Base-by-base conservation (phyloP, 2,329 filamentous ascomycete genomes). In the Canariomyces notabilis region DNA sequence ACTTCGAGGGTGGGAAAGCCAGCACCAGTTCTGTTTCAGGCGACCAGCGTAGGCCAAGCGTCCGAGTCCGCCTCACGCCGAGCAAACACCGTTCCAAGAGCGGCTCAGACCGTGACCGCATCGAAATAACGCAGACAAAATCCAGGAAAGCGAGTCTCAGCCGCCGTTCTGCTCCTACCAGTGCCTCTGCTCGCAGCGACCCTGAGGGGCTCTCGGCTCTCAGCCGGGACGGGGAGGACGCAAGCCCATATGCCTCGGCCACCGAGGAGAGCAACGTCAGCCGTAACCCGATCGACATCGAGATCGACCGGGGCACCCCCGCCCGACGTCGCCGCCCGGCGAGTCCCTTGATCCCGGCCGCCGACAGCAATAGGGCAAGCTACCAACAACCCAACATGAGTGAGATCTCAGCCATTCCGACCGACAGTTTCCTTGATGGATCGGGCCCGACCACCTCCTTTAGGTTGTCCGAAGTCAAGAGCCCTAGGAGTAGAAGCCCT, bases 41-140 rank as follows among this genome's bases (percentile, higher is more conserved):
- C 58, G 73, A 74, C 57, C 77, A 81, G 57, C 83, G 85, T 58
- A 83, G 86, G 57, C 89, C 90, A 11, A 95, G 89, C 64, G 88
- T 96, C 44, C 79, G 78, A 61, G 75, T 86, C 67, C 78, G 81
- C 68, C 77, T 95, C 52, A 94, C 88, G 12, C 90, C 90, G 22
- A 59, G 56, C 49, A 56, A 56, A 26, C 52, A 56, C 46, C 52
- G 53, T 12, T 89, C 86, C 58, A 83, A 80, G 64, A 80, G 76
- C 63, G 69, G 73, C 53, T 77, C 73, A 57, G 81, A 81, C 66
- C 52, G 55, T 19, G 88, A 90, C 62, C 87, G 87, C 61, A 83
- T 95, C 51, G 84, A 93, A 67, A 89, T 95, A 64, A 94, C 88
- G 46, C 87, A 93, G 67, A 83, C 83, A 46, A 85, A 81, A 63